These are phyloP conservation scores for Fraxinus platypoda DNA, from an alignment of 305 asterid species.

Conservation along the genomic window DNA sequence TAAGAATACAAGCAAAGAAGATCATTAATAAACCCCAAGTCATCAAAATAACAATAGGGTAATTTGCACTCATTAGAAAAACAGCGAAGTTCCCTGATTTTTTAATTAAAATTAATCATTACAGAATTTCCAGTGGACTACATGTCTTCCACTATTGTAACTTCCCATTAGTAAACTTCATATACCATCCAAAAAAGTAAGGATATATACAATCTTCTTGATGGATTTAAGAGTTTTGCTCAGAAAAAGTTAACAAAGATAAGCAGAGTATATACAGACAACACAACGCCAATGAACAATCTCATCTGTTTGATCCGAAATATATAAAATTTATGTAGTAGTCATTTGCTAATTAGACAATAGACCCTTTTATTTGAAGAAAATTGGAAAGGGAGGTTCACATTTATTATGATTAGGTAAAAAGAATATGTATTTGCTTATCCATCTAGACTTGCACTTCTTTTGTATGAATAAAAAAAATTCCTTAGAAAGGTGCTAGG, in stretches of 20 bases:
- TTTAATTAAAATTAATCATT: background rate
- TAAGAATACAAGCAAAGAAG: constrained; percentile 3
- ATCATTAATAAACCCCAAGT: background rate
- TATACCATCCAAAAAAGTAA: background rate
- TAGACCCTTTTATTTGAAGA: background rate
- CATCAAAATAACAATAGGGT: background rate
- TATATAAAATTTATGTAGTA: background rate
- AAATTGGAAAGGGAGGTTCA: background rate
- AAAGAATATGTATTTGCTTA: background rate
- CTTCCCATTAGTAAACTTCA: background rate
- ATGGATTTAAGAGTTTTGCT: background rate
- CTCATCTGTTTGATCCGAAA: background rate
- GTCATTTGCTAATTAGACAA: background rate
- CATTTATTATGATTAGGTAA: background rate
- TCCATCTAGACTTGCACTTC: background rate
- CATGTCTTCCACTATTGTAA: background rate
- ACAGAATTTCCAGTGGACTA: background rate
- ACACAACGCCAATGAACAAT: background rate
- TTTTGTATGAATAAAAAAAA: background rate
- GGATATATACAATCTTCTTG: background rate
- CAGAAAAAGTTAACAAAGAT: background rate
- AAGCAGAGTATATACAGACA: background rate
- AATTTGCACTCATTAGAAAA: background rate
- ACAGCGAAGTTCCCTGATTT: background rate
- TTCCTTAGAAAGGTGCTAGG: background rate